Evolutionary conservation across 2,329 filamentous ascomycete genomes (phyloP).

Genomic region (Simplicillium sp.): DNA sequence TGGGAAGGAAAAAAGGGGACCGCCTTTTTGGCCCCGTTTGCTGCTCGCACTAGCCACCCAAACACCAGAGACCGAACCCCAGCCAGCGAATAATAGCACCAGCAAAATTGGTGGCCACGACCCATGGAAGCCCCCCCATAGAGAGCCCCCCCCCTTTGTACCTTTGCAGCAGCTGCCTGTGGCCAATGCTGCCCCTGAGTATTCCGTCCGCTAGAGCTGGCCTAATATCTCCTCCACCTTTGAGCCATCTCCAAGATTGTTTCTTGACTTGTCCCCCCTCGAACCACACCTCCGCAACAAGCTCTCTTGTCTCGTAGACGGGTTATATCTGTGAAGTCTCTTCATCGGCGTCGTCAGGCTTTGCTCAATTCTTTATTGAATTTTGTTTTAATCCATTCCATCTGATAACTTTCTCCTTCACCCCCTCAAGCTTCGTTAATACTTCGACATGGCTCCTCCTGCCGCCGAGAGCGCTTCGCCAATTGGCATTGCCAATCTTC

Average conservation of each 20-base stretch:
- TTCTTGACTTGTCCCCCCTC: constrained; percentile 2
- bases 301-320: too few relatives aligned
- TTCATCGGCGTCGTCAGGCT: neutral
- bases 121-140: too few relatives aligned
- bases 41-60: constrained; percentile 8
- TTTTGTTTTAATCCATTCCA: too few relatives aligned
- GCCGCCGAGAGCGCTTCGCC: constrained; percentile 53
- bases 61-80: constrained; percentile 6
- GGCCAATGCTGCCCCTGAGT: constrained; percentile 6
- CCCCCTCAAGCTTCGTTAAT: too few relatives aligned
- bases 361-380: neutral
- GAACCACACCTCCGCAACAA: too few relatives aligned
- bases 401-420: too few relatives aligned
- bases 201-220: too few relatives aligned
- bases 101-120: constrained; percentile 8
- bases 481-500: constrained; percentile 67
- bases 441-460: constrained; percentile 44
- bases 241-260: constrained; percentile 5
- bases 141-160: too few relatives aligned
- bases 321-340: constrained; percentile 1
- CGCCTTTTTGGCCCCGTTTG: constrained; percentile 6
- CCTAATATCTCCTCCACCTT: constrained; percentile 6
- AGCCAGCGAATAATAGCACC: constrained; percentile 1
- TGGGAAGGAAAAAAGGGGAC: constrained; percentile 8
- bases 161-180: neutral